Evolutionary conservation across 2,329 filamentous ascomycete genomes (phyloP).

Genomic region (Ustilaginoidea virens): DNA sequence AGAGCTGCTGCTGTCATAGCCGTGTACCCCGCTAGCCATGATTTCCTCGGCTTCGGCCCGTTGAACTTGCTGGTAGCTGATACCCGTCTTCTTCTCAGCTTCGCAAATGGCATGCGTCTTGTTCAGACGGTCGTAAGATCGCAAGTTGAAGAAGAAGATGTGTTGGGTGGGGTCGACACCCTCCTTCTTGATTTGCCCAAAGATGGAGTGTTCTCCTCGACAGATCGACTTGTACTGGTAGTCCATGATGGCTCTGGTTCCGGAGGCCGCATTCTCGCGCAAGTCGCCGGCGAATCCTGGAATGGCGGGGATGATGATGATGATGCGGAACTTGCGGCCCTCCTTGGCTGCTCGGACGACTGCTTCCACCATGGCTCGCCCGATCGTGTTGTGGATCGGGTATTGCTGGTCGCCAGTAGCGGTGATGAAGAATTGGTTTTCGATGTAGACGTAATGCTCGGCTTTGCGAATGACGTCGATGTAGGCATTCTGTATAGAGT

Average conservation of each 20-base stretch:
- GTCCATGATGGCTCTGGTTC: conserved; percentile 92
- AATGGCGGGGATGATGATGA: conserved; percentile 79
- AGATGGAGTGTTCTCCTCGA: conserved; percentile 83
- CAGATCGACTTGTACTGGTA: conserved; percentile 96
- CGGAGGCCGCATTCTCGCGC: conserved; percentile 64
- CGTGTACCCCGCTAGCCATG: conserved; percentile 61
- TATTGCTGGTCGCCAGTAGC: conserved; percentile 78
- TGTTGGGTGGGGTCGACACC: conserved; percentile 67
- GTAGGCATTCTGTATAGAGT: conserved; percentile 81
- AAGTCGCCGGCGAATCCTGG: conserved; percentile 91
- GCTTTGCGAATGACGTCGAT: conserved; percentile 72
- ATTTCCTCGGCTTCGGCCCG: conserved; percentile 79
- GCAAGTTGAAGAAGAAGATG: conserved; percentile 87
- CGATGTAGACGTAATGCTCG: conserved; percentile 89
- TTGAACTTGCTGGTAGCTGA: conserved; percentile 76
- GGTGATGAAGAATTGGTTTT: conserved; percentile 98
- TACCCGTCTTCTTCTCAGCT: conserved; percentile 66
- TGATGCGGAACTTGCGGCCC: conserved; percentile 75
- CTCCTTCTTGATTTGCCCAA: conserved; percentile 54
- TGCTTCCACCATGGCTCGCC: conserved; percentile 79
- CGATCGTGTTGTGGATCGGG: conserved; percentile 79
- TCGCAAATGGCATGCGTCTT: conserved; percentile 58
- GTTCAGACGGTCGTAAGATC: conserved; percentile 85
- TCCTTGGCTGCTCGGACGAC: conserved; percentile 70
- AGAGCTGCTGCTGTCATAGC: conserved; percentile 27